Conservation (phyloP, 768 basidiomycete genomes). For the Hygrocybe coccinea region DNA sequence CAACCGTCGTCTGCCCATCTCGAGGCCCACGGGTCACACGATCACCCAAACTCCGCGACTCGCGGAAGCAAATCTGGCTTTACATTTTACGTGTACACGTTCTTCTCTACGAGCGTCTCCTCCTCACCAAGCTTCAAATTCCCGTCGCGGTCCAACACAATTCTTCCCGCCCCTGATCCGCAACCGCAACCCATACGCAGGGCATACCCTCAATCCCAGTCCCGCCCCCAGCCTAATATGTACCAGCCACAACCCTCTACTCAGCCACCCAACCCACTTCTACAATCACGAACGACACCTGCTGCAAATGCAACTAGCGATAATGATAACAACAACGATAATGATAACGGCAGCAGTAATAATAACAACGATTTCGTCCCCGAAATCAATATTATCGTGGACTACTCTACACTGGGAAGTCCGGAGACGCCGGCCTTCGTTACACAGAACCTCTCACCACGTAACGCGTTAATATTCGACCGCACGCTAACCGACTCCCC, state of each 20-base stretch:
- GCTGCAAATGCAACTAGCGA: neutral
- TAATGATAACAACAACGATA: neutral
- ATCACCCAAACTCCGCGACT: neutral
- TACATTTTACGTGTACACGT: constrained; percentile 36
- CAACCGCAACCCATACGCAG: neutral
- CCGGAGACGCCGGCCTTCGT: neutral
- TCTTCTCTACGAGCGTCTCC: constrained; percentile 45
- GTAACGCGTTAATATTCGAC: constrained; percentile 32
- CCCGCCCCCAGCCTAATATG: neutral
- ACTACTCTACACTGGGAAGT: neutral
- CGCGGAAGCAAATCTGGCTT: constrained; percentile 1
- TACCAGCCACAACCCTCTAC: neutral
- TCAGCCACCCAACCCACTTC: neutral
- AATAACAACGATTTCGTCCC: neutral
- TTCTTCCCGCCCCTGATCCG: constrained; percentile 10
- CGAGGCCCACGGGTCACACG: neutral
- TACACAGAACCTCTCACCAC: neutral
- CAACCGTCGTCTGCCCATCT: neutral
- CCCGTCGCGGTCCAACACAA: constrained; percentile 19
- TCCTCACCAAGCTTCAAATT: constrained; percentile 31
- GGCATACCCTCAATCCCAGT: neutral
- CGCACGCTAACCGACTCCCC: constrained; percentile 36
- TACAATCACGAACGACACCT: neutral
- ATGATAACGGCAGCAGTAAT: neutral
- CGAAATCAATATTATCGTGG: neutral